Evolutionary conservation across 768 basidiomycete genomes (phyloP).

Genomic region (Pleurotus salmoneostramineus): DNA sequence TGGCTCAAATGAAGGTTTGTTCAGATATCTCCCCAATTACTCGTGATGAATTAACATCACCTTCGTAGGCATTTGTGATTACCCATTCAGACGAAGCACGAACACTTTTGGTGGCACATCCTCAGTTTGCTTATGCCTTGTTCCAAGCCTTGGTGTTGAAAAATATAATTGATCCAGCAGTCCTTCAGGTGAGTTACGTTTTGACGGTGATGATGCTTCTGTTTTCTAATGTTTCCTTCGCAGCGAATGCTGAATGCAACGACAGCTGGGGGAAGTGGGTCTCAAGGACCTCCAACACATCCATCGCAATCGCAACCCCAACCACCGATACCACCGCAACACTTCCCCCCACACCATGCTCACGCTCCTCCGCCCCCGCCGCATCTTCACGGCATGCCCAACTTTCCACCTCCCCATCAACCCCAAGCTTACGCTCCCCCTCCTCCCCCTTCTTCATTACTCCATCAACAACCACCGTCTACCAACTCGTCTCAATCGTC

Average conservation of each 20-base stretch:
- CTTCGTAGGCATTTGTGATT: slow-evolving; percentile 78
- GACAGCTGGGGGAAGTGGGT: slow-evolving; percentile 13
- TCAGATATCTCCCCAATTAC: background rate
- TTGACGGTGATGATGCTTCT: background rate
- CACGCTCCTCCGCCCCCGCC: slow-evolving; percentile 24
- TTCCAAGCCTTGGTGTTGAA: slow-evolving; percentile 93
- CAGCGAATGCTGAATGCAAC: slow-evolving; percentile 50
- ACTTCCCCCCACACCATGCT: slow-evolving; percentile 12
- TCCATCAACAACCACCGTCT: slow-evolving; percentile 22
- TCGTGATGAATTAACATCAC: background rate
- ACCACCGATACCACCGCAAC: slow-evolving; percentile 17
- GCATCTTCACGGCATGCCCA: slow-evolving; percentile 18
- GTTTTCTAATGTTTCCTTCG: background rate
- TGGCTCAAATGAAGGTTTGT: slow-evolving; percentile 97
- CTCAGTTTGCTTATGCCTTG: slow-evolving; percentile 93
- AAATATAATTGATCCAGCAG: slow-evolving; percentile 86
- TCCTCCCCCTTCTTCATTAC: slow-evolving; percentile 28
- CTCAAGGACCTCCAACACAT: slow-evolving; percentile 25
- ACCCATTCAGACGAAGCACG: slow-evolving; percentile 90
- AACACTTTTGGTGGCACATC: slow-evolving; percentile 72
- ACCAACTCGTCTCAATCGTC: background rate
- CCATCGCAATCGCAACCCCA: slow-evolving; percentile 49
- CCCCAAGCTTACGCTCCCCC: slow-evolving; percentile 24
- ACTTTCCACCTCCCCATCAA: slow-evolving; percentile 27
- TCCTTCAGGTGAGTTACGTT: slow-evolving; percentile 45